A percentile compares a stretch with the other conserved stretches of the same genome.
Conservation (phyloP, 495 filamentous ascomycete species). For the Aspergillus asperescens region DNA sequence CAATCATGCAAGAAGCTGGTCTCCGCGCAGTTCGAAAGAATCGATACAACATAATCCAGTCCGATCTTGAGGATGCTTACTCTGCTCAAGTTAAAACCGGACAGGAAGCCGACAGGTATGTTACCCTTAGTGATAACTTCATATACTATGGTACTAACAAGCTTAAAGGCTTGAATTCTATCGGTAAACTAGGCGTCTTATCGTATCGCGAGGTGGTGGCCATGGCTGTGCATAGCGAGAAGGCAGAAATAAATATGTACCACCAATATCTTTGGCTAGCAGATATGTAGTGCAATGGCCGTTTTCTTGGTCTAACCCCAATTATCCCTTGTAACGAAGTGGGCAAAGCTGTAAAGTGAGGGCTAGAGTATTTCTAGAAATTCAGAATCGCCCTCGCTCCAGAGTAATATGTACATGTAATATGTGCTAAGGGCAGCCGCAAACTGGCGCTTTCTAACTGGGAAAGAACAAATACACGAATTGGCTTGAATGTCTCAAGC, state of each 20-base stretch:
- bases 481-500: no score
- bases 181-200: constrained; percentile 31
- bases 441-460: no score
- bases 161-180: constrained; percentile 52
- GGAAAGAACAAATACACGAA: no score
- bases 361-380: no score
- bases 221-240: constrained; percentile 21
- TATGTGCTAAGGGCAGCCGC: no score
- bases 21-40: constrained; percentile 95
- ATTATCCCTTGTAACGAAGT: no score
- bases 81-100: constrained; percentile 88
- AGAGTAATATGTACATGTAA: no score
- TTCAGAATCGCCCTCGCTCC: no score
- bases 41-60: constrained; percentile 96
- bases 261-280: constrained; percentile 28
- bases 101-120: constrained; percentile 59
- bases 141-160: constrained; percentile 17
- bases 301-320: neutral
- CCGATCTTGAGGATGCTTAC: constrained; percentile 93
- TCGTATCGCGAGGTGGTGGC: constrained; percentile 15
- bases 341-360: neutral
- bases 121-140: constrained; percentile 4
- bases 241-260: constrained; percentile 33
- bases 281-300: constrained; percentile 26
- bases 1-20: constrained; percentile 98